Evolutionary conservation across 768 basidiomycete genomes (phyloP).

Genomic region (Tulasnella sp.): DNA sequence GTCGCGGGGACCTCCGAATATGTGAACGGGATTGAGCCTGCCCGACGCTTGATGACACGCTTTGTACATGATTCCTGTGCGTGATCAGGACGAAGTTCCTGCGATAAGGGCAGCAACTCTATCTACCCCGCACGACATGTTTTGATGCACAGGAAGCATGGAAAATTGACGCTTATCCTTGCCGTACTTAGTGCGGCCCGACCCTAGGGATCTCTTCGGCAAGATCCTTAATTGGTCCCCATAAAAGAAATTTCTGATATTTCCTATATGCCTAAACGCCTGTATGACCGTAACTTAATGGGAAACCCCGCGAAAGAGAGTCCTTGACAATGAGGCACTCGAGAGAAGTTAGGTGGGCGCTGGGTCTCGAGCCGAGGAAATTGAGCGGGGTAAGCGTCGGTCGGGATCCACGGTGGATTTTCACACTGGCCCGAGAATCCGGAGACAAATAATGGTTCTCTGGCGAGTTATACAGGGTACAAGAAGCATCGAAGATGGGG

Average conservation of each 20-base stretch:
- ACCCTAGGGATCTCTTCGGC: slow-evolving; percentile 2
- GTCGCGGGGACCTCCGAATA: neutral
- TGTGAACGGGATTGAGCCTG: neutral
- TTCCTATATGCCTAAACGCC: neutral
- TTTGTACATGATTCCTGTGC: neutral
- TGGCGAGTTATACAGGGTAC: neutral
- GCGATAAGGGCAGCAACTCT: slow-evolving; percentile 7
- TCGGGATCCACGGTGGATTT: slow-evolving; percentile 9
- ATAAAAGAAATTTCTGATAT: neutral
- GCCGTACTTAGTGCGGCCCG: slow-evolving; percentile 9
- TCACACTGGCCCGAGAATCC: neutral
- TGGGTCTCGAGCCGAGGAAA: neutral
- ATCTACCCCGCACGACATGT: neutral
- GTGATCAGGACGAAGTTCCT: slow-evolving; percentile 9
- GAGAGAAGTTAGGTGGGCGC: neutral
- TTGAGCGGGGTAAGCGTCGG: slow-evolving; percentile 7
- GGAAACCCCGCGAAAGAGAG: neutral
- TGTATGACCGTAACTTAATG: neutral
- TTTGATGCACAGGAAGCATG: slow-evolving; percentile 3
- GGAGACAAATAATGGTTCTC: neutral
- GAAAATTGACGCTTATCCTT: slow-evolving; percentile 12
- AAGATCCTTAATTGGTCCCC: slow-evolving; percentile 9
- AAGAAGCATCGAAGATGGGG: slow-evolving; percentile 10
- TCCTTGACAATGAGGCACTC: neutral
- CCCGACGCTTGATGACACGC: neutral